Percentiles rank a stretch among this genome's conserved stretches.
These are phyloP conservation scores for Xylaria sp. DNA, from an alignment of 495 filamentous ascomycete species.

Conservation along the genomic window DNA sequence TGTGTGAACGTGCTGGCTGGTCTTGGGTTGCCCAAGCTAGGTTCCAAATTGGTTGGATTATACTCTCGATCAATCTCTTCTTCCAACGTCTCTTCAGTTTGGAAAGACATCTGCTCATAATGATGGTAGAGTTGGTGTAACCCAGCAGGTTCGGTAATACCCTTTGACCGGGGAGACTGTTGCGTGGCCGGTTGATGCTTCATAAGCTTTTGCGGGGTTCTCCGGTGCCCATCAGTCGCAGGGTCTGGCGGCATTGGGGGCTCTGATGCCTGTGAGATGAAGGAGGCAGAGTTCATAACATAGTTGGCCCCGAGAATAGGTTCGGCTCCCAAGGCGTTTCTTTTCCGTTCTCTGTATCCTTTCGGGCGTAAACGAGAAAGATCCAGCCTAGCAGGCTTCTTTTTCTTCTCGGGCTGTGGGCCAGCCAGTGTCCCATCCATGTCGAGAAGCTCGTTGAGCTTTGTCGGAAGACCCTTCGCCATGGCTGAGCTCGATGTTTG, in stretches of 20 bases:
- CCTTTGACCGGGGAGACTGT: slow-evolving; percentile 43
- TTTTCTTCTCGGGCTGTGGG: slow-evolving; percentile 43
- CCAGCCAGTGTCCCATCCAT: slow-evolving; percentile 43
- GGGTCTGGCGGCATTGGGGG: slow-evolving; percentile 32
- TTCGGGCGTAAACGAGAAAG: slow-evolving; percentile 49
- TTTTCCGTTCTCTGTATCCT: slow-evolving; percentile 37
- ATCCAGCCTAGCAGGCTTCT: slow-evolving; percentile 57
- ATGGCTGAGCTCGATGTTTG: slow-evolving; percentile 63
- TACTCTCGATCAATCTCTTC: slow-evolving; percentile 29
- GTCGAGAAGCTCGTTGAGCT: slow-evolving; percentile 50
- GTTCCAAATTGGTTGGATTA: slow-evolving; percentile 22
- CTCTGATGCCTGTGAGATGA: slow-evolving; percentile 46
- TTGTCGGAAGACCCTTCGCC: slow-evolving; percentile 57
- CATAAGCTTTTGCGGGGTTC: slow-evolving; percentile 35
- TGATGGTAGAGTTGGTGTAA: slow-evolving; percentile 57
- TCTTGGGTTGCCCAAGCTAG: slow-evolving; percentile 28
- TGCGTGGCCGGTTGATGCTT: slow-evolving; percentile 29
- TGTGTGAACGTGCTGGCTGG: slow-evolving; percentile 34
- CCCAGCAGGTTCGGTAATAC: slow-evolving; percentile 40
- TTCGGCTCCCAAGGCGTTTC: slow-evolving; percentile 5
- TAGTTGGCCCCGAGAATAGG: slow-evolving; percentile 40
- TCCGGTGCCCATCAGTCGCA: slow-evolving; percentile 30
- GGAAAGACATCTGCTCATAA: slow-evolving; percentile 59
- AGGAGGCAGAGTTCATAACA: slow-evolving; percentile 49
- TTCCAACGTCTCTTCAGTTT: slow-evolving; percentile 42